Evolutionary conservation across 176 grass and related monocot genomes (phyloP).

Genomic region (Aegilops longissima): DNA sequence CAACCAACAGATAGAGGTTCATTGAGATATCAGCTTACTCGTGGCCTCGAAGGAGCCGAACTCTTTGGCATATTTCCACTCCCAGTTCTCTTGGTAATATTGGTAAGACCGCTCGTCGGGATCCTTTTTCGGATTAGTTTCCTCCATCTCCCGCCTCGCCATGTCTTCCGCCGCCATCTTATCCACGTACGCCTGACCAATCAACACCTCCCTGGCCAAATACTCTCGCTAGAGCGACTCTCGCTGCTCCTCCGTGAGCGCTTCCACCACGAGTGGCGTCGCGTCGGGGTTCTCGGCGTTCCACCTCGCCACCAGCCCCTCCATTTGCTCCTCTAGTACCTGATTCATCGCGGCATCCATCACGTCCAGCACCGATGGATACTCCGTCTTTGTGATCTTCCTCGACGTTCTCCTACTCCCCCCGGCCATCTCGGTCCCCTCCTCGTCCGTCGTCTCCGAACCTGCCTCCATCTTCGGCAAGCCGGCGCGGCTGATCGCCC

Average conservation of each 20-base stretch:
- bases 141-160: not conserved
- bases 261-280: not conserved
- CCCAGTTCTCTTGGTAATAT: not conserved
- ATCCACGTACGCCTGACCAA: not conserved
- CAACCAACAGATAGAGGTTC: too few relatives aligned
- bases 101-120: not conserved
- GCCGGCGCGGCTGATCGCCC: not conserved
- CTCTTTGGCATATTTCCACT: not conserved
- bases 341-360: not conserved
- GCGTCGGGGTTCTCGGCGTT: not conserved
- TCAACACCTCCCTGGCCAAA: not conserved
- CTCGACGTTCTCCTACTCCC: not conserved
- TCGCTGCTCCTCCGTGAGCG: not conserved
- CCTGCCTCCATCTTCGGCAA: not conserved
- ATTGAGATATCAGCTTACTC: not conserved
- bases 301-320: not conserved
- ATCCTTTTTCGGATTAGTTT: not conserved
- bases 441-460: not conserved
- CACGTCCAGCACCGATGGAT: not conserved
- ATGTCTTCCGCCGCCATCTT: not conserved
- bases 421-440: not conserved
- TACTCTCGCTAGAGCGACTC: not conserved
- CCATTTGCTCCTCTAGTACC: not conserved
- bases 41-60: constrained; percentile 4
- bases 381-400: not conserved